Base-by-base conservation (phyloP, 768 basidiomycete species). In the Lactarius deliciosus region DNA sequence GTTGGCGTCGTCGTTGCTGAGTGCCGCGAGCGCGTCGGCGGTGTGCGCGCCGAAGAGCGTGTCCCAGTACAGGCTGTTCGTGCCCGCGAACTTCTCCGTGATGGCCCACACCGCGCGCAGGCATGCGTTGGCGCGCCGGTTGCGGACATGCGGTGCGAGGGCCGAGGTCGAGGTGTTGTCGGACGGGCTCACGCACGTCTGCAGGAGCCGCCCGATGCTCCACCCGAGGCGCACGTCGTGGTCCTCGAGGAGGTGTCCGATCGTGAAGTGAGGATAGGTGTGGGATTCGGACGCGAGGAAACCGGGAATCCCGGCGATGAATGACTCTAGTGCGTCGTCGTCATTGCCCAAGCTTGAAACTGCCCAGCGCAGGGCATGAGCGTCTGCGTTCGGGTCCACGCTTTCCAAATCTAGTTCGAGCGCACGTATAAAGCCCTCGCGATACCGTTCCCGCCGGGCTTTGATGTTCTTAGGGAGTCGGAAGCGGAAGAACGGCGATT, bases 191-290 rank as follows among this genome's bases (percentile, higher is more conserved):
- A 32, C 25, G 61, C 68, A 69, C 1, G 65, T 69, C 40, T 55
- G 57, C 8, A 69, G 36, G 41, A 69, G 65, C 16, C 65, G 65
- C 2, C 68, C 68, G 9, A 68, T 69, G 32, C 36, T 62, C 65
- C 57, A 56, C 43, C 68, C 68, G 28, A 69, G 65, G 57, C 61
- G 65, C 40, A 67, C 65, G 10, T 63, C 57, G 11, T 3, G 34
- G 38, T 68, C 64, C 28, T 63, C 65, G 22, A 69, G 43, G 22
- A 69, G 68, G 3, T 45, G 11, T 11, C 60, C 65, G 20, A 69
- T 68, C 20, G 68, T 69, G 41, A 58, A 59, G 30, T 63, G 28
- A 5, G 64, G 60, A 43, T 66, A 61, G 40, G 3, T n/a, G 28
- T 59, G 60, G 57, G 38, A 47, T 25, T 69, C 60, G 9, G 68